A percentile compares a stretch with the other conserved stretches of the same genome.
Evolutionary conservation across 345 rosid genomes (phyloP).

Genomic region (Acer saccharum): DNA sequence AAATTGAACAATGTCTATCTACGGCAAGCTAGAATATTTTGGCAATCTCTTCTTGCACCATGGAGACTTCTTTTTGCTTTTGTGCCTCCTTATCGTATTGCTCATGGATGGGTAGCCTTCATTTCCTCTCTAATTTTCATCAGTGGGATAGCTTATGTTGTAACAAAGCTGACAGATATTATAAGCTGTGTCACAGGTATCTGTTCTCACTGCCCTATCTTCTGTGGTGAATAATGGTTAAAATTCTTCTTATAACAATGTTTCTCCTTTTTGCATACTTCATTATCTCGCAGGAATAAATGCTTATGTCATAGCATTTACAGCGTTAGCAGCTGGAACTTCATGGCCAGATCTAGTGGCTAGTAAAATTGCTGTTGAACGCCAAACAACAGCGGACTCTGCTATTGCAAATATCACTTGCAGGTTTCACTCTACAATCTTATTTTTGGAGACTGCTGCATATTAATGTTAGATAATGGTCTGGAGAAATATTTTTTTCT

Average conservation of each 20-base stretch:
- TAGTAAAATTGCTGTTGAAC: slow-evolving; percentile 94
- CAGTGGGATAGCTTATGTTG: slow-evolving; percentile 77
- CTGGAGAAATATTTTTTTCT: background rate
- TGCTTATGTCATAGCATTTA: slow-evolving; percentile 91
- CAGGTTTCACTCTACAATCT: slow-evolving; percentile 50
- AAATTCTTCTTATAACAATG: slow-evolving; percentile 13
- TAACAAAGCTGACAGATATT: slow-evolving; percentile 74
- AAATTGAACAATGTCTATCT: slow-evolving; percentile 47
- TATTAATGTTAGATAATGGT: background rate
- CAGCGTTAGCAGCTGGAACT: slow-evolving; percentile 90
- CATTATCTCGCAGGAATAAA: slow-evolving; percentile 61
- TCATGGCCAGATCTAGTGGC: slow-evolving; percentile 99
- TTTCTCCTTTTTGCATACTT: background rate
- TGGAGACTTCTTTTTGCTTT: slow-evolving; percentile 87
- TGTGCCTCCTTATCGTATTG: slow-evolving; percentile 86
- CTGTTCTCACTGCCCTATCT: slow-evolving; percentile 1
- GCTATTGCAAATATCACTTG: slow-evolving; percentile 97
- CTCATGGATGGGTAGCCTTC: slow-evolving; percentile 93
- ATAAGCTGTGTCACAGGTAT: slow-evolving; percentile 95
- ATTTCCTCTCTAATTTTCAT: slow-evolving; percentile 79
- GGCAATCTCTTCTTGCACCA: slow-evolving; percentile 70
- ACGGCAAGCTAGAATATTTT: slow-evolving; percentile 44
- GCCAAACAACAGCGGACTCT: slow-evolving; percentile 92
- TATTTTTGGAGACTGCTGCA: background rate
- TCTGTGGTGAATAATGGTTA: slow-evolving; percentile 9